These are phyloP conservation scores for Carex myosuroides DNA, from an alignment of 176 grass and related monocot species.

Conservation along the genomic window DNA sequence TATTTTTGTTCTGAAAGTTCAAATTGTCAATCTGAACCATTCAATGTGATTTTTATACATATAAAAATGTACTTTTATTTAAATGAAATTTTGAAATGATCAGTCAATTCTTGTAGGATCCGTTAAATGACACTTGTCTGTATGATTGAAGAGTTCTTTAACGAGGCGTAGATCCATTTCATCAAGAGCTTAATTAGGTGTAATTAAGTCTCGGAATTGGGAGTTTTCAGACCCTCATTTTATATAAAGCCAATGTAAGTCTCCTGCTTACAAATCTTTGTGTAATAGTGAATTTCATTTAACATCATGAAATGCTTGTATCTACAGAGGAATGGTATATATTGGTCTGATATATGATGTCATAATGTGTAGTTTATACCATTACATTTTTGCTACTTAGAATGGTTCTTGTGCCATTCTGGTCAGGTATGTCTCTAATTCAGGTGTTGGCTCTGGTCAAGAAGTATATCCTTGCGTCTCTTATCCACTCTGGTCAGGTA, in stretches of 20 bases:
- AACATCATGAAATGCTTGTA: neutral
- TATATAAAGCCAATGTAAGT: constrained; percentile 83
- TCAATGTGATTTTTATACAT: no score
- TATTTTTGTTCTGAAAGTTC: no score
- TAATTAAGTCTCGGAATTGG: no score
- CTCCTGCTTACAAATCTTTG: neutral
- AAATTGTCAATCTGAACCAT: no score
- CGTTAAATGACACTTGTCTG: no score
- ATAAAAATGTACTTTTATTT: no score
- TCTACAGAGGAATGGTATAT: constrained; percentile 83
- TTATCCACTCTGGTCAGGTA: constrained; percentile 87
- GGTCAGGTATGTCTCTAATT: neutral
- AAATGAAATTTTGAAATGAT: no score
- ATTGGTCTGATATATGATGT: constrained; percentile 4
- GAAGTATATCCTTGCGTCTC: constrained; percentile 86
- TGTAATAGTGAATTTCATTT: neutral
- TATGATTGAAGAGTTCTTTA: no score
- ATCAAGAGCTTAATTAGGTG: no score
- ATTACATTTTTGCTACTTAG: neutral
- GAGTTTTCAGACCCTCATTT: constrained; percentile 61
- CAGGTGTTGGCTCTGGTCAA: constrained; percentile 91
- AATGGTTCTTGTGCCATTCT: neutral
- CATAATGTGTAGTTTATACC: neutral
- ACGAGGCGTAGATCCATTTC: no score
- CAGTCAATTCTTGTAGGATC: no score